Conservation (phyloP, 805 yeast species). For the Lipomyces yamanashiensis region DNA sequence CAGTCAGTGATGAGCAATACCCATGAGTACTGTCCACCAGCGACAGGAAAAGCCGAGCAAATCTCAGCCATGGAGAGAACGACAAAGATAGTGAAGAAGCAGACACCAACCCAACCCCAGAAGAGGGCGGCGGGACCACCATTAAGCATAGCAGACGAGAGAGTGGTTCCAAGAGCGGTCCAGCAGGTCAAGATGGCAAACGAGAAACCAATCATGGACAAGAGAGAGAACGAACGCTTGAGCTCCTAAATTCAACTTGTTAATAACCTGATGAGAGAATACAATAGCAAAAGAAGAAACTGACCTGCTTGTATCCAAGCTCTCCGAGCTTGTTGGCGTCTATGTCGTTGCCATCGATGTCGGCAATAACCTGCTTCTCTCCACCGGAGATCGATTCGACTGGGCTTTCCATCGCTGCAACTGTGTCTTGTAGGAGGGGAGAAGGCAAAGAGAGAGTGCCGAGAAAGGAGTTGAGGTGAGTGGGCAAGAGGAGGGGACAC, state of each 20-base stretch:
- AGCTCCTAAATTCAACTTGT: conserved; percentile 49
- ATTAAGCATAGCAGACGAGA: conserved; percentile 62
- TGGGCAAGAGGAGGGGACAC: not conserved
- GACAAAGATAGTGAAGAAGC: conserved; percentile 60
- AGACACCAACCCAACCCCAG: conserved; percentile 65
- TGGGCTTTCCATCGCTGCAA: not conserved
- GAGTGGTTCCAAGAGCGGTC: conserved; percentile 68
- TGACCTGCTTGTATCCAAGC: conserved; percentile 41
- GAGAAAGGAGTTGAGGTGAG: not conserved
- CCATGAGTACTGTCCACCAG: conserved; percentile 73
- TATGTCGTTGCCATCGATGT: conserved; percentile 3
- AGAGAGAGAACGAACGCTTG: conserved; percentile 60
- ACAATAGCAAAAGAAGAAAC: conserved; percentile 50
- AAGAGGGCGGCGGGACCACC: conserved; percentile 67
- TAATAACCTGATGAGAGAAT: conserved; percentile 44
- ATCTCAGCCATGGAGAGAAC: conserved; percentile 69
- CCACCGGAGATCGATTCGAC: not conserved
- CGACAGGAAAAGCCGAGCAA: conserved; percentile 67
- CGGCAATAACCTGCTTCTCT: conserved; percentile 7
- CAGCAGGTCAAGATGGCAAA: conserved; percentile 68
- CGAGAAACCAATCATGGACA: conserved; percentile 55
- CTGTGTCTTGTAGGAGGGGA: not conserved
- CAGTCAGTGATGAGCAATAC: conserved; percentile 43
- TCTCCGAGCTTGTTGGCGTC: conserved; percentile 28
- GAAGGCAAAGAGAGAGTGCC: not conserved